Evolutionary conservation across 2,329 filamentous ascomycete genomes (phyloP), one percentile per base, ranked within the genome.

Genomic region (Botrytis porri): DNA sequence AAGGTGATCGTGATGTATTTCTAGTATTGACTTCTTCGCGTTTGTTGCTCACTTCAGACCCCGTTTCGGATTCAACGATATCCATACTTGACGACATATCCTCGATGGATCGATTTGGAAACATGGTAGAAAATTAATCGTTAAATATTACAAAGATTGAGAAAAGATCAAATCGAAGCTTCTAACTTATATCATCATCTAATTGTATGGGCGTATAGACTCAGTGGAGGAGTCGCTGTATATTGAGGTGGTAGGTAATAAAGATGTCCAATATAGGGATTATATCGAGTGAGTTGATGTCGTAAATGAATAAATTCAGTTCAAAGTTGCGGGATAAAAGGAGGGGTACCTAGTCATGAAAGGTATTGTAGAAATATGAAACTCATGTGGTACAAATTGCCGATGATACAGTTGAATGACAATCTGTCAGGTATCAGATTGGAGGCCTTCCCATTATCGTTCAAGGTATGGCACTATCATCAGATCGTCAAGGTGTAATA

Each of bases 1-100:
- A 80, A n/a, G 78, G 79, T 12, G 79, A 80, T 75, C 75, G 67
- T 67, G 70, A 67, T 67, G 62, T 67, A 37, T 72, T 60, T 67
- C 61, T 72, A 51, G 25, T 20, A 60, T 72, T 57, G 45, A 32
- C 35, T 67, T 61, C 61, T 67, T 39, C 70, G 54, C 54, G 62
- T 67, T 67, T 60, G 39, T 72, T 51, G n/a, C 22, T 57, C n/a
- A 59, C 51, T 41, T 69, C 69, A 51, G 32, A 8, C 39, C 62
- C 29, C 22, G 62, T 45, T 35, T 65, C 64, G 18, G 48, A 2
- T 57, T 72, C 62, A 37, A 57, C 62, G 25, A 67, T 72, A 67
- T 72, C 70, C 70, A 72, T 72, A 69, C 51, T 67, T 43, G 70
- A 67, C n/a, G 70, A 72, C 61, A 72, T 69, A 20, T 67, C 39